A percentile compares a stretch with the other conserved stretches of the same genome.
Conservation (phyloP, 495 filamentous ascomycete species). For the Talaromyces thailandensis region DNA sequence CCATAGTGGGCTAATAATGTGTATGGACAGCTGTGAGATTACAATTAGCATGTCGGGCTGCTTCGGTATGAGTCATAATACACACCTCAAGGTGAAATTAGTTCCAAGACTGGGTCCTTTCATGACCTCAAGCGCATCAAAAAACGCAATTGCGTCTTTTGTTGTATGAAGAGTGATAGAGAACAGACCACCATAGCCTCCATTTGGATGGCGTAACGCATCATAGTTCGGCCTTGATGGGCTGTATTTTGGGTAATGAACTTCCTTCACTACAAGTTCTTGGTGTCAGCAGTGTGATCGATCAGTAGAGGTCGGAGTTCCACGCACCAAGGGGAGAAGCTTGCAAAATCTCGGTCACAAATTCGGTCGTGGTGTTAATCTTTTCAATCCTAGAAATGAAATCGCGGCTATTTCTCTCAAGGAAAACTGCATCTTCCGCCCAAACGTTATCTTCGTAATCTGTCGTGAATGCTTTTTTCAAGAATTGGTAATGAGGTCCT, state of each 20-base stretch:
- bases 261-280: slow-evolving; percentile 53
- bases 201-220: slow-evolving; percentile 58
- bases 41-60: slow-evolving; percentile 8
- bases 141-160: slow-evolving; percentile 71
- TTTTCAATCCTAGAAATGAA: slow-evolving; percentile 75
- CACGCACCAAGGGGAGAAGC: slow-evolving; percentile 41
- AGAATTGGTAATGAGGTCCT: slow-evolving; percentile 52
- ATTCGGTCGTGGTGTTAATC: slow-evolving; percentile 80
- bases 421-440: slow-evolving; percentile 86
- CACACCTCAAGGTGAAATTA: slow-evolving; percentile 76
- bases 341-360: slow-evolving; percentile 62
- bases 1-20: slow-evolving; percentile 85
- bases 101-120: slow-evolving; percentile 95
- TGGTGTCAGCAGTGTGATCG: not conserved
- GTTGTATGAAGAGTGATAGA: slow-evolving; percentile 67
- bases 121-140: slow-evolving; percentile 73
- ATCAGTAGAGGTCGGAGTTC: not conserved
- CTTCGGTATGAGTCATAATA: not conserved
- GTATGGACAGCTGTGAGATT: slow-evolving; percentile 60
- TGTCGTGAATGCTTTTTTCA: slow-evolving; percentile 51
- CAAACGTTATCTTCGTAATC: slow-evolving; percentile 87
- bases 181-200: slow-evolving; percentile 86
- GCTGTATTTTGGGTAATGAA: slow-evolving; percentile 81
- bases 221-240: slow-evolving; percentile 67
- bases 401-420: slow-evolving; percentile 93